Percentiles rank a stretch among this genome's conserved stretches.
These are phyloP conservation scores for Paraphaeosphaeria minitans DNA, from an alignment of 2,329 filamentous ascomycete species.

Conservation along the genomic window DNA sequence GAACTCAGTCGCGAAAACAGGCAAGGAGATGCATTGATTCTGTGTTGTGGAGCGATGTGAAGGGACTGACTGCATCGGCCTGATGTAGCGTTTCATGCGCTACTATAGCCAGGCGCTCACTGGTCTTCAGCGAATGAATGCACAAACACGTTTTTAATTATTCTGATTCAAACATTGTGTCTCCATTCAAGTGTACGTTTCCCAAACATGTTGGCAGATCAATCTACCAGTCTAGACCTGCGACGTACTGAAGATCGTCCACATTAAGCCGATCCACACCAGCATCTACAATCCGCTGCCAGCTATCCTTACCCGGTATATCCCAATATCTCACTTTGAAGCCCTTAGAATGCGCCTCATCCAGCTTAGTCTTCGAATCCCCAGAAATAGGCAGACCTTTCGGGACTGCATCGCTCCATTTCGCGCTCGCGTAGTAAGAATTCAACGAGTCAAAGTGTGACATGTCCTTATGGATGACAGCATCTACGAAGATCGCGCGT, in stretches of 20 bases:
- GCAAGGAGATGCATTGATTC: background rate
- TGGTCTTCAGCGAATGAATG: background rate
- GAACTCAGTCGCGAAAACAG: background rate
- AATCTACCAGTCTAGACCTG: constrained; percentile 3
- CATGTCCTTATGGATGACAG: constrained; percentile 16
- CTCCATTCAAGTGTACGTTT: background rate
- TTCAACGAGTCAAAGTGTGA: constrained; percentile 42
- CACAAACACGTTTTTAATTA: background rate
- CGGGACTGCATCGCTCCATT: constrained; percentile 43
- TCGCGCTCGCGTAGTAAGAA: constrained; percentile 58
- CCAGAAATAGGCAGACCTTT: constrained; percentile 14
- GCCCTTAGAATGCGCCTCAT: constrained; percentile 57
- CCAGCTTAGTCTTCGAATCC: constrained; percentile 56
- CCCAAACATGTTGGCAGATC: background rate
- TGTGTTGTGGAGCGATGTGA: background rate
- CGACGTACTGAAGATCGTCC: constrained; percentile 15
- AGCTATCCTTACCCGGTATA: constrained; percentile 61
- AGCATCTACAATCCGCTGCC: constrained; percentile 54
- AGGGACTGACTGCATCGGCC: background rate
- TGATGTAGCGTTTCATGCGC: background rate
- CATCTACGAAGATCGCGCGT: constrained; percentile 40
- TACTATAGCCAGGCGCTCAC: too few relatives aligned
- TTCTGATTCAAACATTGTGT: background rate
- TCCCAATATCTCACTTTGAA: constrained; percentile 66
- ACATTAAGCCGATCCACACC: constrained; percentile 65